Percentiles rank a stretch among this genome's conserved stretches.
Conservation (phyloP, 176 grass and related monocot genomes). For the Eleusine coracana region DNA sequence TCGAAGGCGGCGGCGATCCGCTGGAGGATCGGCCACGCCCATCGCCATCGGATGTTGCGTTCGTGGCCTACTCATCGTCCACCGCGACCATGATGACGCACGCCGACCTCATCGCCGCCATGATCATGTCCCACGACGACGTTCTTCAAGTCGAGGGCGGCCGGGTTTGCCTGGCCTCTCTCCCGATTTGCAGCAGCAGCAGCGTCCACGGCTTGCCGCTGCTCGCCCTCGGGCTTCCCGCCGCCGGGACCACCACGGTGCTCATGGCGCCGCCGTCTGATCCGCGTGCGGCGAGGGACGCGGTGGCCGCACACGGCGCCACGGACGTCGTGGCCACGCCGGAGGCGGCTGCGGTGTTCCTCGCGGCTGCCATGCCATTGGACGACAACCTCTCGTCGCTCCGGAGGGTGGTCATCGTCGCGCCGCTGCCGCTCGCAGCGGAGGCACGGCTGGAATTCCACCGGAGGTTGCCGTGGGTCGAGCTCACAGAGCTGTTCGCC, state of each 20-base stretch:
- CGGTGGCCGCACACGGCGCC: slow-evolving; percentile 28
- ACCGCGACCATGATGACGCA: slow-evolving; percentile 29
- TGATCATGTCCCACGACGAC: neutral
- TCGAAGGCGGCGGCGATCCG: slow-evolving; percentile 32
- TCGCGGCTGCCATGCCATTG: neutral
- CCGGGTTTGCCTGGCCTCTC: slow-evolving; percentile 34
- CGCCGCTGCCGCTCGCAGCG: neutral
- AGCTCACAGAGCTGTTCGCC: neutral
- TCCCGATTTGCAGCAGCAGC: slow-evolving; percentile 28
- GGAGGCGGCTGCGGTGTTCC: slow-evolving; percentile 13
- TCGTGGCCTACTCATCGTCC: slow-evolving; percentile 35
- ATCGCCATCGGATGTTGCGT: slow-evolving; percentile 20
- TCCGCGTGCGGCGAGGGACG: neutral
- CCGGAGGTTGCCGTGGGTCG: slow-evolving; percentile 46
- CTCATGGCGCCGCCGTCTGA: slow-evolving; percentile 7
- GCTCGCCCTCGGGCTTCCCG: slow-evolving; percentile 36
- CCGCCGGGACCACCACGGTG: slow-evolving; percentile 37
- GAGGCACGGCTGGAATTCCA: neutral
- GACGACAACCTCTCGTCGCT: slow-evolving; percentile 27
- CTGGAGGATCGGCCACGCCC: neutral
- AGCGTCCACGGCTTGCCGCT: slow-evolving; percentile 36
- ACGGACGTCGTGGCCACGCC: slow-evolving; percentile 44
- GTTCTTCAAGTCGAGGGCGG: neutral
- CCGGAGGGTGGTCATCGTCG: slow-evolving; percentile 19
- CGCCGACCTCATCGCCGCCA: slow-evolving; percentile 25